Conservation (phyloP, 1,139 yeast species). For the Blastobotrys aristatus region DNA sequence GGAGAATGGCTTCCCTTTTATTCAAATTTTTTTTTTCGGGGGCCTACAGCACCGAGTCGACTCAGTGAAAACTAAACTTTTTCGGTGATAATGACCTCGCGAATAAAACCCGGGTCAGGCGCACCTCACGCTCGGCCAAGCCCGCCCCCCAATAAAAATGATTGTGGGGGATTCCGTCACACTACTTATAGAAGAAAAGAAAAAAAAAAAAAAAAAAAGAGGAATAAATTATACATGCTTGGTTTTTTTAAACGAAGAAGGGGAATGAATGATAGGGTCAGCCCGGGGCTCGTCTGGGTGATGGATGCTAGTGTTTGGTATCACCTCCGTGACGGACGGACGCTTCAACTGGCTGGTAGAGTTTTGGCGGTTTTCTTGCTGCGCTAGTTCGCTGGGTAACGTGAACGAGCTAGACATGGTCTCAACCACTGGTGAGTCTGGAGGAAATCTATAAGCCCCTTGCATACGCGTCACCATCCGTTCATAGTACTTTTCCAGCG, state of each 20-base stretch:
- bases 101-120: conserved; percentile 2
- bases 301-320: conserved; percentile 12
- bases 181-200: not conserved
- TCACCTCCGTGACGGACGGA: conserved; percentile 12
- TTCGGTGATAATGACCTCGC: not conserved
- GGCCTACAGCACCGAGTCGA: conserved; percentile 6
- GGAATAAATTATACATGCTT: conserved; percentile 10
- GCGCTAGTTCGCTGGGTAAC: conserved; percentile 8
- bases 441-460: conserved; percentile 17
- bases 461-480: conserved; percentile 30
- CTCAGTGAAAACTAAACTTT: conserved; percentile 8
- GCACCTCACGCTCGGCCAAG: not conserved
- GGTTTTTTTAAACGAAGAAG: conserved; percentile 6
- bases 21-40: not conserved
- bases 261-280: conserved; percentile 5
- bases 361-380: conserved; percentile 9
- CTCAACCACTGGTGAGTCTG: not conserved
- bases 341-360: conserved; percentile 4
- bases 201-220: not conserved
- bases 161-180: not conserved
- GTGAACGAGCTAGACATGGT: not conserved
- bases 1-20: not conserved
- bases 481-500: conserved; percentile 37
- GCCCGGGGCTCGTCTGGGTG: conserved; percentile 11
- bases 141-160: not conserved